phyloP scores from a whole-genome alignment of 75 land plant genomes.

The Sequoiadendron giganteum region DNA sequence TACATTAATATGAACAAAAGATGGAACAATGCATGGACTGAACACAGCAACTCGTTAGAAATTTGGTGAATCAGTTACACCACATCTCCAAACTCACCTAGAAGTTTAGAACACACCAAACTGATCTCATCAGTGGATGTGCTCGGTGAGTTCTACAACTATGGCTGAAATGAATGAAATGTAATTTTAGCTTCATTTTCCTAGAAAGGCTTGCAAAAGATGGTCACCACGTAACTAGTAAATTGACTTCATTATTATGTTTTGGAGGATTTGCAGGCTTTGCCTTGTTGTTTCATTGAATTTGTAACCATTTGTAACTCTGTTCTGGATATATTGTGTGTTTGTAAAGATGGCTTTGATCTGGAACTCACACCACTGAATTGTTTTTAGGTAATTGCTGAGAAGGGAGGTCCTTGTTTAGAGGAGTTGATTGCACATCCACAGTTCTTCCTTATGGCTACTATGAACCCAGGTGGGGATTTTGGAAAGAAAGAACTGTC shows the following conservation, averaged over 20 bases:
- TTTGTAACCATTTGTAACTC: background rate
- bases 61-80: no score
- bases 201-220: background rate
- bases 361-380: slow-evolving; percentile 1
- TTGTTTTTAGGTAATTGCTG: slow-evolving; percentile 63
- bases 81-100: no score
- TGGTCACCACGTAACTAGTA: background rate
- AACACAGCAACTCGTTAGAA: no score
- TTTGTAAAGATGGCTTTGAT: background rate
- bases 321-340: background rate
- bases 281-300: background rate
- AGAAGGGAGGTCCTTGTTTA: slow-evolving; percentile 82
- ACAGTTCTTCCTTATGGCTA: slow-evolving; percentile 82
- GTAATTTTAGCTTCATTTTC: background rate
- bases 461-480: slow-evolving; percentile 99
- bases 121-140: no score
- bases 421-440: slow-evolving; percentile 76
- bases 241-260: background rate
- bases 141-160: no score
- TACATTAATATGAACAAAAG: no score
- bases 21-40: no score
- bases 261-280: background rate
- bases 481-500: slow-evolving; percentile 99
- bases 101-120: no score
- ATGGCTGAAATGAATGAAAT: background rate